Evolutionary conservation across 139 green algal genomes (phyloP).

Genomic region (Gonium pectorale): DNA sequence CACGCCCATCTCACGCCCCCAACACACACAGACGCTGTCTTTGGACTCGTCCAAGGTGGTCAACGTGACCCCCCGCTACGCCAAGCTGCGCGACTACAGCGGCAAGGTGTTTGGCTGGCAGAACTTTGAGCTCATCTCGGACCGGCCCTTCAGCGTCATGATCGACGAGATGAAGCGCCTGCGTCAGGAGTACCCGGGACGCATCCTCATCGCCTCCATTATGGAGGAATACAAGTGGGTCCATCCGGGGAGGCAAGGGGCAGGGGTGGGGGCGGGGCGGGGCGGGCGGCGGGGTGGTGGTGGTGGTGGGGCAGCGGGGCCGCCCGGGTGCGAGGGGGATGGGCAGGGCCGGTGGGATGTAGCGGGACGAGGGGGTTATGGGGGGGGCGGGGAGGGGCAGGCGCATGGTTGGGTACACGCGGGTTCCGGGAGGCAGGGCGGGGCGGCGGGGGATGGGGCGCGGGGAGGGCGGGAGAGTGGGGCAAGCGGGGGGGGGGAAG

Average conservation of each 20-base stretch:
- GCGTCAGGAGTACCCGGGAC: conserved; percentile 94
- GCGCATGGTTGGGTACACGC: no score
- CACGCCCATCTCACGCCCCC: no score
- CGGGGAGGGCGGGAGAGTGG: not conserved
- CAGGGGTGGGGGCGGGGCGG: no score
- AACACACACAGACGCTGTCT: conserved; percentile 66
- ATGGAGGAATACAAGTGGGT: conserved; percentile 89
- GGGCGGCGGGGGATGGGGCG: not conserved
- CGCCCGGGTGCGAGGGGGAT: no score
- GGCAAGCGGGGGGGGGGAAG: no score
- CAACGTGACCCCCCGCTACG: conserved; percentile 98
- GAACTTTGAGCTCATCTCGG: conserved; percentile 83
- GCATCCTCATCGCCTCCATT: conserved; percentile 94
- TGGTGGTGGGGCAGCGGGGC: no score
- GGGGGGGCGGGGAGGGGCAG: no score
- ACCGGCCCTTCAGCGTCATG: conserved; percentile 95
- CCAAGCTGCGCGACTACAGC: conserved; percentile 78
- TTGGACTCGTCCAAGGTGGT: conserved; percentile 92
- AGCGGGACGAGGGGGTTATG: no score
- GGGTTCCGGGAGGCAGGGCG: no score
- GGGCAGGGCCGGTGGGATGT: no score
- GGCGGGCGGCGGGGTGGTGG: conserved; percentile 47
- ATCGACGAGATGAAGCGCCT: conserved; percentile 91
- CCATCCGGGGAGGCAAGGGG: conserved; percentile 71
- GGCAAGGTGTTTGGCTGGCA: conserved; percentile 90